Base-by-base conservation (phyloP, 179 eudicot genomes). In the Nepenthes alata region DNA sequence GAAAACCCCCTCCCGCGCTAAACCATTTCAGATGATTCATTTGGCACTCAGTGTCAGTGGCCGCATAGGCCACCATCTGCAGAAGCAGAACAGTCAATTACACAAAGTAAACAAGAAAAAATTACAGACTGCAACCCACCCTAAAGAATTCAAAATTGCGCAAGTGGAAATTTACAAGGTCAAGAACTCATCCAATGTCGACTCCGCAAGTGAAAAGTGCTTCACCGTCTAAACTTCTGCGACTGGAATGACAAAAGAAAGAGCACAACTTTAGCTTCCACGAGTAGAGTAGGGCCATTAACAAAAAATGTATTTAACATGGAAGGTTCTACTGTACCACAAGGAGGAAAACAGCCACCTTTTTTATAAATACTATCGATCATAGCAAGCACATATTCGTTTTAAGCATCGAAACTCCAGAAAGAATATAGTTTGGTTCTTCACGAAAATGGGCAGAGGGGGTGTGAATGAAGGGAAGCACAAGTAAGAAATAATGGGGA, bases 101-200 rank as follows among this genome's bases (percentile, higher is more conserved):
- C 45, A 41, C 5, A 7, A 41, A 57, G 15, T 25, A 47, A 50
- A 55, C 12, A 67, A 37, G 1, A 52, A 41, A 41, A 41, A 41
- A 41, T 41, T 41, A 41, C 60, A 51, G 63, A 51, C 45, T 41
- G 8, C 45, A 41, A 41, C 6, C 45, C 45, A 63, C 70, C 66
- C 63, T 14, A 2, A 36, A 55, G 25, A 25, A 25, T 25, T 25
- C 25, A 59, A 70, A 44, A 1, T 25, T 14, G 57, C 51, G 57
- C 50, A 64, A 60, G 25, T 25, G 25, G 25, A 25, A 25, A 25
- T 25, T 25, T 25, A 25, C 25, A 25, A 61, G 13, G 10, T 55
- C 35, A 38, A 66, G 45, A 57, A 68, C 73, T 72, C 65, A 68
- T 60, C 73, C 5, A 61, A 57, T 3, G 68, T 61, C 68, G 61